phyloP scores from a whole-genome alignment of 345 rosid genomes.

The Citrus medica region DNA sequence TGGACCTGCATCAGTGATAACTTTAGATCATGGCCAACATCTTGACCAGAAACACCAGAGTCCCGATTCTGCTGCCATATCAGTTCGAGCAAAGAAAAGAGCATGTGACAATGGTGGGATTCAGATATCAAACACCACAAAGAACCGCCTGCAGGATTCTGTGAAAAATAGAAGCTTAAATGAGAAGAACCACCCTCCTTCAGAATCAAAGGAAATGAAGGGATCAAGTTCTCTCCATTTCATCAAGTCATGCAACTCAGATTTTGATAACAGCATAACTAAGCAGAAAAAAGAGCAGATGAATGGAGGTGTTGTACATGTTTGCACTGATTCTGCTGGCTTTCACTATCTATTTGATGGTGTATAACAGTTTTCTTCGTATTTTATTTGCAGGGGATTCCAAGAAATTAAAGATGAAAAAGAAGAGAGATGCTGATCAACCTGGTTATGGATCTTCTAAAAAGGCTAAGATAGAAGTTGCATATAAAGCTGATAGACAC shows the following conservation, averaged over 20 bases:
- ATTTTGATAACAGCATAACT: constrained; percentile 4
- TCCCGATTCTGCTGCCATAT: constrained; percentile 15
- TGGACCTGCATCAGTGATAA: constrained; percentile 23
- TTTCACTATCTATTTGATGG: neutral
- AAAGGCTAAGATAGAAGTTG: constrained; percentile 39
- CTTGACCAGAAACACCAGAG: constrained; percentile 18
- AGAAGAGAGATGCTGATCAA: constrained; percentile 40
- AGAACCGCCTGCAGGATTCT: constrained; percentile 30
- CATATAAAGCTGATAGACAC: constrained; percentile 7
- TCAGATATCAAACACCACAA: constrained; percentile 34
- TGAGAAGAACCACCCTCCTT: constrained; percentile 30
- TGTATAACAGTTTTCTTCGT: constrained; percentile 6
- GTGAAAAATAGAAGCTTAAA: constrained; percentile 36
- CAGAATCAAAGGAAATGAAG: constrained; percentile 24
- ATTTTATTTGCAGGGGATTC: constrained; percentile 33
- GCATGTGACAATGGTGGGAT: constrained; percentile 14
- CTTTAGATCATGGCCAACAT: constrained; percentile 19
- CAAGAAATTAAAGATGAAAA: constrained; percentile 35
- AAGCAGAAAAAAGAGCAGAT: constrained; percentile 14
- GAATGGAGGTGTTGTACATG: constrained; percentile 28
- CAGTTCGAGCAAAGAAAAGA: constrained; percentile 32
- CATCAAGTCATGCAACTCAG: constrained; percentile 19
- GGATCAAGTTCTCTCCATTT: constrained; percentile 12
- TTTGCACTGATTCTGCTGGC: constrained; percentile 4
- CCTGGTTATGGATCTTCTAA: constrained; percentile 32